Base-by-base conservation (phyloP, 164 flowering plant genomes). In the Cinnamomum chago region DNA sequence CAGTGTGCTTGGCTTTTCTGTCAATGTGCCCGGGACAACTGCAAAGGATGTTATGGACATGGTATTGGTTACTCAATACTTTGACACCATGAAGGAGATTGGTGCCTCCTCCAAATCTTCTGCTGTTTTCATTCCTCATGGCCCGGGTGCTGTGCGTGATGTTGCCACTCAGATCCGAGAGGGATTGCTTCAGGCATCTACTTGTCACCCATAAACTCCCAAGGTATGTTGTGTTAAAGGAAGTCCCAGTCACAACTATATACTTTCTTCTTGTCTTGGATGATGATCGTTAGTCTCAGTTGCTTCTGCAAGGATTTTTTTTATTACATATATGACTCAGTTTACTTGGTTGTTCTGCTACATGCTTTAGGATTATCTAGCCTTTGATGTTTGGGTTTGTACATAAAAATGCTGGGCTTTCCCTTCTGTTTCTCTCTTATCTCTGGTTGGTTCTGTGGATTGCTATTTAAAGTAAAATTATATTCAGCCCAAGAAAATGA, bases 61-160 rank as follows among this genome's bases (percentile, higher is more conserved):
- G 92, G 88, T 89, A n/a, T 84, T 89, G 0, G 82, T 89, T 52
- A 89, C 93, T 18, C 93, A 86, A 73, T 89, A 89, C 74, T 87
- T 88, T 65, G 92, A 89, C 73, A 89, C 92, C 52, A 84, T 89
- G 94, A 90, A 89, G 78, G 94, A 90, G 40, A 89, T 90, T 24
- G 92, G 92, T 6, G 90, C 90, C 27, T 5, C 87, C 65, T 83
- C 91, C 20, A 90, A 90, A 69, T 83, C 91, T 28, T 88, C 92
- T 22, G 82, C 93, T 1, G 93, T 89, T 22, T 90, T 90, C 76
- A 87, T 90, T 62, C 94, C 94, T 3, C 94, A 88, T 65, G 94
- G 94, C 25, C 93, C 95, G n/a, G 95, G 91, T 20, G 90, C 90
- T 40, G 91, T 89, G 62, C 81, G 85, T 12, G 91, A 90, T 69